Base-by-base conservation (phyloP, 495 filamentous ascomycete genomes). In the Podospora tetraspora region DNA sequence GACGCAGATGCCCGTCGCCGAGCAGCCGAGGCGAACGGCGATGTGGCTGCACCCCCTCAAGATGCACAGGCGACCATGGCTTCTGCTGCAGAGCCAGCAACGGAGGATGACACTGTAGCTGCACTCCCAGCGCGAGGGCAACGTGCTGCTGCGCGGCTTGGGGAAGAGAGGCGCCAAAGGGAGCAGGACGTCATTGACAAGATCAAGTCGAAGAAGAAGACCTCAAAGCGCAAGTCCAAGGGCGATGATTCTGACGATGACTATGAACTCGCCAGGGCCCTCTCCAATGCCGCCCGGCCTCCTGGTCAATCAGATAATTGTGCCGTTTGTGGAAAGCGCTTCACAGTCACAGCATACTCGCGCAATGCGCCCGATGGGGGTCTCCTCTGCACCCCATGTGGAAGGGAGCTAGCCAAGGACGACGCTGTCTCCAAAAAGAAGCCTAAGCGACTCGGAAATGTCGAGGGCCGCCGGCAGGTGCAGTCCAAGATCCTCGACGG, bases 321-420 rank as follows among this genome's bases (percentile, higher is more conserved):
- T 72, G 92, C 91, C 59, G 79, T 86, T 8, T 99, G 95, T 75
- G 83, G 86, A 24, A 94, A 92, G 72, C 89, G 95, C 25, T 99
- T 99, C 74, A 97, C 93, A 0, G 95, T 99, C 29, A 97, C 95
- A 0, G 81, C 93, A 1, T 99, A 99, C 75, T 91, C 89, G 70
- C 91, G 92, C 71, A 84, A 87, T n/a, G 91, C 90, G 16, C 90
- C 91, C 1, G 83, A 89, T 21, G 93, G 93, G 1, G 94, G 93
- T 21, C 79, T 99, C 22, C 83, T 99, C 13, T 99, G 95, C 76
- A 81, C 81, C 1, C 88, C 90, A 62, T 99, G 95, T 73, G 91
- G 93, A n/a, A 94, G 89, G 72, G 88, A 91, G 57, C 79, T 91
- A 25, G 83, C 81, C 34, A 86, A 88, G 64, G 86, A 88, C 67